These are phyloP conservation scores for Phytopythium chamaehyphon DNA, from an alignment of 352 stramenopile genomes.

Conservation along the genomic window DNA sequence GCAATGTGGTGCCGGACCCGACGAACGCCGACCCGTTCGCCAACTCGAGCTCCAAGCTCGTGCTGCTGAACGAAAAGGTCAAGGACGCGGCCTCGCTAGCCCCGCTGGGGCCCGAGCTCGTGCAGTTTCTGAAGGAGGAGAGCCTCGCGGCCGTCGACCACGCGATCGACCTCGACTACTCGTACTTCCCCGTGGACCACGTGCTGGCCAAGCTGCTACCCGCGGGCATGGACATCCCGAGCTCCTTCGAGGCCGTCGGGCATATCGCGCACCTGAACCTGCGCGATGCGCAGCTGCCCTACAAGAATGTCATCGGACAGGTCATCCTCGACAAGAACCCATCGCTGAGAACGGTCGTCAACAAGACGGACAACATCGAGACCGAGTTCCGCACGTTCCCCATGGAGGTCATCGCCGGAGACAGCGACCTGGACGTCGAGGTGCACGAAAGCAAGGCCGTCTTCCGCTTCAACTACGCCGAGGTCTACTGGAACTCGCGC, in stretches of 20 bases:
- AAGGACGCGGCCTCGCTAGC: slow-evolving; percentile 48
- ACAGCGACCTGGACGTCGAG: slow-evolving; percentile 81
- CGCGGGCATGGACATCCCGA: slow-evolving; percentile 80
- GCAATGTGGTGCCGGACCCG: slow-evolving; percentile 72
- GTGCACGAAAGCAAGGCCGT: slow-evolving; percentile 92
- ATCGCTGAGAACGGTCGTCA: slow-evolving; percentile 94
- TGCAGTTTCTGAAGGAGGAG: slow-evolving; percentile 48
- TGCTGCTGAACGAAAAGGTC: slow-evolving; percentile 66
- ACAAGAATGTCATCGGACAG: slow-evolving; percentile 96
- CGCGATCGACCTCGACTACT: slow-evolving; percentile 73
- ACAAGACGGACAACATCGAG: slow-evolving; percentile 97
- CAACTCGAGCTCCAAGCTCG: slow-evolving; percentile 66
- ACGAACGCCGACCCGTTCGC: slow-evolving; percentile 53
- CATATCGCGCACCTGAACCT: slow-evolving; percentile 98
- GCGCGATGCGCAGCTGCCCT: slow-evolving; percentile 91
- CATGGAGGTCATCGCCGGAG: slow-evolving; percentile 94
- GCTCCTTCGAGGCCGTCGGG: slow-evolving; percentile 95
- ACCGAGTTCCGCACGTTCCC: slow-evolving; percentile 95
- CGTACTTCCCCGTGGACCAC: slow-evolving; percentile 73
- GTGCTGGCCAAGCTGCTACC: slow-evolving; percentile 86
- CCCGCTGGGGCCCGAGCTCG: slow-evolving; percentile 43
- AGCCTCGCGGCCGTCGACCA: slow-evolving; percentile 61
- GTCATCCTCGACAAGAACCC: slow-evolving; percentile 98
- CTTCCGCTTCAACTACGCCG: slow-evolving; percentile 94
- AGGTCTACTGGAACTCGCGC: slow-evolving; percentile 97